Evolutionary conservation across 768 basidiomycete genomes (phyloP).

Genomic region (Tylopilus rubrobrunneus): DNA sequence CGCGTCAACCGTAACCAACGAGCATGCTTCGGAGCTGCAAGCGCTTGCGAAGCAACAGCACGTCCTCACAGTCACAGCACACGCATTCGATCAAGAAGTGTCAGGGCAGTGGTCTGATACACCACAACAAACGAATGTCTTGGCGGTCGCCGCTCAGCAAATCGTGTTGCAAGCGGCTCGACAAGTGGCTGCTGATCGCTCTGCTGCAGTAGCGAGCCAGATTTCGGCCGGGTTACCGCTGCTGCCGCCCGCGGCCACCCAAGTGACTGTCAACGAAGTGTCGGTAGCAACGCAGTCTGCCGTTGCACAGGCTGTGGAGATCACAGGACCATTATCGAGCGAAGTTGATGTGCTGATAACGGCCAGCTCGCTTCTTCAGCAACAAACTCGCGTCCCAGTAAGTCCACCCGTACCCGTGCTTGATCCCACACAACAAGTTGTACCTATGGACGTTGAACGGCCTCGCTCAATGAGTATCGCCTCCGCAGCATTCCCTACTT

Average conservation of each 20-base stretch:
- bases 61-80: conserved; percentile 66
- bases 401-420: conserved; percentile 22
- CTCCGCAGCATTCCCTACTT: conserved; percentile 17
- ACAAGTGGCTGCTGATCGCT: conserved; percentile 51
- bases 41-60: conserved; percentile 79
- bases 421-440: conserved; percentile 25
- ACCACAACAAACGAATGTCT: conserved; percentile 45
- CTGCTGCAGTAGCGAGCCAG: conserved; percentile 39
- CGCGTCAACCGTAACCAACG: conserved; percentile 45
- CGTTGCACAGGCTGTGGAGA: conserved; percentile 79
- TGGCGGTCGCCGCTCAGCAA: conserved; percentile 76
- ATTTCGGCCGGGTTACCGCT: conserved; percentile 39
- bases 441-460: conserved; percentile 29
- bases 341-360: conserved; percentile 81
- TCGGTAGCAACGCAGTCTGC: conserved; percentile 68
- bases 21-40: conserved; percentile 48
- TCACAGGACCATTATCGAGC: conserved; percentile 65
- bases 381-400: conserved; percentile 35
- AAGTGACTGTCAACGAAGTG: conserved; percentile 54
- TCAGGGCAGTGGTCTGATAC: conserved; percentile 48
- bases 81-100: conserved; percentile 71
- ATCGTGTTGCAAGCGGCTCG: conserved; percentile 76
- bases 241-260: conserved; percentile 29
- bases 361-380: conserved; percentile 51
- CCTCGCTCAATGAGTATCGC: conserved; percentile 35